Evolutionary conservation across 768 basidiomycete species (phyloP).

Genomic region (Amanita rimosa): DNA sequence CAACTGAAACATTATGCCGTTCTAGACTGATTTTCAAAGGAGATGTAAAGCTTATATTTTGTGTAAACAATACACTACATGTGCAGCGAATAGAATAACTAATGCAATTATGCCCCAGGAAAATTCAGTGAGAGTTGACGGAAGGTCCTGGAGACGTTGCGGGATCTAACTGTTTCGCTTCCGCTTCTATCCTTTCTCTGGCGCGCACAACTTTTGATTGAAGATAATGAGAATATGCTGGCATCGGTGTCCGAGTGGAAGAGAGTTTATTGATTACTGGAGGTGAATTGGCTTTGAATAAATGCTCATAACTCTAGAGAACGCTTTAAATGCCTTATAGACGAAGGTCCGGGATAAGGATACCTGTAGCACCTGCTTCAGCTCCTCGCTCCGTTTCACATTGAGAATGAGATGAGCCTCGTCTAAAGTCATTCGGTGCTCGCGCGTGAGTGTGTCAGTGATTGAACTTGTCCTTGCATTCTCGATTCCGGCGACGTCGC

Average conservation of each 20-base stretch:
- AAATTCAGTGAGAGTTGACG: background rate
- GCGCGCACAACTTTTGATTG: constrained; percentile 97
- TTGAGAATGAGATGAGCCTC: constrained; percentile 94
- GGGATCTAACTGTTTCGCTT: constrained; percentile 29
- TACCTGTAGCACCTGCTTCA: constrained; percentile 70
- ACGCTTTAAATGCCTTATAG: constrained; percentile 1
- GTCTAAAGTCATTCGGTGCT: constrained; percentile 88
- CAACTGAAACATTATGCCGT: constrained; percentile 86
- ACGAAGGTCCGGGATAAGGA: constrained; percentile 10
- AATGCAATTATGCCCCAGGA: too few species aligned
- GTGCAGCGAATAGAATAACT: background rate
- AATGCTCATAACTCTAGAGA: constrained; percentile 77
- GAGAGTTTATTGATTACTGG: constrained; percentile 40
- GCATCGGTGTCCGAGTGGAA: constrained; percentile 21
- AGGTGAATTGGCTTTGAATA: constrained; percentile 85
- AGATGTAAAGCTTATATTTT: background rate
- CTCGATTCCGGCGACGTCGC: constrained; percentile 64
- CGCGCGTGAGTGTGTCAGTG: constrained; percentile 74
- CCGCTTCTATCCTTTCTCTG: constrained; percentile 90
- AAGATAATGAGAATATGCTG: constrained; percentile 76
- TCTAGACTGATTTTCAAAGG: constrained; percentile 19
- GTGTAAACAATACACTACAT: background rate
- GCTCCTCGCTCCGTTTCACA: constrained; percentile 56
- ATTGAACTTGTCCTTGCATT: constrained; percentile 63
- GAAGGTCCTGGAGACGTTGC: constrained; percentile 7